phyloP scores from a whole-genome alignment of 306 rosid genomes.

The Acacia crassicarpa region DNA sequence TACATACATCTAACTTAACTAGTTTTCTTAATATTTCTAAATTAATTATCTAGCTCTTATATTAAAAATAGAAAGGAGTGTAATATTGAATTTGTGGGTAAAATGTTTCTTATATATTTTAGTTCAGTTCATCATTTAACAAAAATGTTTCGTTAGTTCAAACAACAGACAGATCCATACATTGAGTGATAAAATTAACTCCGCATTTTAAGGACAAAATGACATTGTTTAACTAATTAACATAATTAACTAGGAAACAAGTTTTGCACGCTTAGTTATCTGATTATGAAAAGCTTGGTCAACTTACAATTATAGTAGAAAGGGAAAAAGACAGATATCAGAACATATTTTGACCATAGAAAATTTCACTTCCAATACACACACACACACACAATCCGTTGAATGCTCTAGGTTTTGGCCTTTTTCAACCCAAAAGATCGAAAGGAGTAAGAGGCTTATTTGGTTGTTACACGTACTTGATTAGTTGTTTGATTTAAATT shows the following conservation, averaged over 20 bases:
- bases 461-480: background rate
- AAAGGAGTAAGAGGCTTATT: background rate
- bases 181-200: background rate
- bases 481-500: slow-evolving; percentile 9
- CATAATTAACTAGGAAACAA: background rate
- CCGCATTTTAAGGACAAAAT: background rate
- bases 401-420: slow-evolving; percentile 5
- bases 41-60: too few species aligned
- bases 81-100: background rate
- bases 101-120: background rate
- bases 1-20: too few species aligned
- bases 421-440: background rate
- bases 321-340: background rate
- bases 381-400: background rate
- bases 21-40: too few species aligned
- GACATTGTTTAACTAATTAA: background rate
- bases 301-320: background rate
- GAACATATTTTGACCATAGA: background rate
- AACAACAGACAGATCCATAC: background rate
- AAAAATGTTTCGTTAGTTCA: background rate
- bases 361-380: background rate
- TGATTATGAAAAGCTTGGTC: slow-evolving; percentile 8
- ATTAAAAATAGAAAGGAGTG: background rate
- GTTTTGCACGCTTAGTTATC: background rate
- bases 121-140: background rate